Evolutionary conservation across 768 basidiomycete species (phyloP).

Genomic region (Glaciozyma martinii): DNA sequence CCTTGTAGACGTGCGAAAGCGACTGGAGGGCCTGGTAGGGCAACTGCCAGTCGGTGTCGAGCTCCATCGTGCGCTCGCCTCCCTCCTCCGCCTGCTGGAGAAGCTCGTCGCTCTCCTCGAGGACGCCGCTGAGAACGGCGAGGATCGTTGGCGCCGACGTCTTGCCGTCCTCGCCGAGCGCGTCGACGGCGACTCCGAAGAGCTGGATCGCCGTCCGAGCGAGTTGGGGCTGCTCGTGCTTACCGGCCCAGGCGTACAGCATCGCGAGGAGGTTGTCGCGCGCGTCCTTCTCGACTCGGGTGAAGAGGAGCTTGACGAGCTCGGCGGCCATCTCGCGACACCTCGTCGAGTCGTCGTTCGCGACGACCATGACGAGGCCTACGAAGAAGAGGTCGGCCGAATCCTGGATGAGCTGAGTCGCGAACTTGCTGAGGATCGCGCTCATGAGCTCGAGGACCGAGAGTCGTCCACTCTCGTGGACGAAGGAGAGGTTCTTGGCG

Average conservation of each 20-base stretch:
- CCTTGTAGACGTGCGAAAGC: conserved; percentile 47
- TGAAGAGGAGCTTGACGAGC: conserved; percentile 67
- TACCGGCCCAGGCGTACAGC: conserved; percentile 67
- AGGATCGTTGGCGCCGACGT: conserved; percentile 40
- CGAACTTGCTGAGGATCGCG: conserved; percentile 76
- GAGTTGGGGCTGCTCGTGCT: conserved; percentile 54
- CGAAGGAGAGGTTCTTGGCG: conserved; percentile 82
- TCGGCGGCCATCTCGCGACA: conserved; percentile 82
- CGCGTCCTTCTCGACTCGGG: conserved; percentile 55
- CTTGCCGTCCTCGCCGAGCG: conserved; percentile 46
- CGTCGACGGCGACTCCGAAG: conserved; percentile 70
- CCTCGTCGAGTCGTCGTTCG: conserved; percentile 84
- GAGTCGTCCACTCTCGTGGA: conserved; percentile 75
- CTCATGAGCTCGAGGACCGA: conserved; percentile 92
- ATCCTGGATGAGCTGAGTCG: conserved; percentile 60
- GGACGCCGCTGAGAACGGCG: conserved; percentile 40
- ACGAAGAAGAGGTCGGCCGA: conserved; percentile 84
- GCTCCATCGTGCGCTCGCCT: conserved; percentile 29
- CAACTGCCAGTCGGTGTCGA: conserved; percentile 65
- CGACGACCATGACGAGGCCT: conserved; percentile 79
- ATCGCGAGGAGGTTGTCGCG: conserved; percentile 56
- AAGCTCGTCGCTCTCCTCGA: conserved; percentile 39
- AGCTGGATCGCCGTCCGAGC: conserved; percentile 69
- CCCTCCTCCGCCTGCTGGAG: conserved; percentile 44
- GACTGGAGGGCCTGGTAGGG: conserved; percentile 70